Percentiles rank a stretch among this genome's conserved stretches.
Conservation (phyloP, 179 eudicot genomes). For the Beta corolliflora region DNA sequence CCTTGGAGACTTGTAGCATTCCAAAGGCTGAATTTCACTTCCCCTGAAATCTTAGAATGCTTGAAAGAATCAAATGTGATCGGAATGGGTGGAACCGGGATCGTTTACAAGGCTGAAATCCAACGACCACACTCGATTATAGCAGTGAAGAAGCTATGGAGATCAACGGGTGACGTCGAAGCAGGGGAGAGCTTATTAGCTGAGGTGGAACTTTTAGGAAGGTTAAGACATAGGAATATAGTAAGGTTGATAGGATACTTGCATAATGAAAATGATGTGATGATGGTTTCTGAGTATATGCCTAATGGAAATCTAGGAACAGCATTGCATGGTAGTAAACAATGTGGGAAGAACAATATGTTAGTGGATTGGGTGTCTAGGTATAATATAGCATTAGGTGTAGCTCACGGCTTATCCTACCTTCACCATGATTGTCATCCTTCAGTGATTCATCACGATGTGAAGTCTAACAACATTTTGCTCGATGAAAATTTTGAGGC, state of each 20-base stretch:
- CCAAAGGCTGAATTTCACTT: conserved; percentile 79
- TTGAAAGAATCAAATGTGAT: conserved; percentile 74
- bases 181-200: conserved; percentile 54
- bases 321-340: conserved; percentile 66
- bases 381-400: conserved; percentile 75
- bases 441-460: conserved; percentile 71
- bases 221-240: conserved; percentile 80
- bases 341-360: conserved; percentile 41
- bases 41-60: conserved; percentile 62
- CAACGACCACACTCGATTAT: conserved; percentile 53
- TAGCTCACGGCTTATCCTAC: conserved; percentile 83
- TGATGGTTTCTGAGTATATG: conserved; percentile 82
- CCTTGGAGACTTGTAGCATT: conserved; percentile 92
- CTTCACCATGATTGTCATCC: conserved; percentile 91
- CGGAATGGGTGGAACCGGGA: conserved; percentile 77
- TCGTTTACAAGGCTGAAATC: conserved; percentile 77
- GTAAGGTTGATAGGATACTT: conserved; percentile 74
- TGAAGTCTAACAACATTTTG: conserved; percentile 78
- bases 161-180: conserved; percentile 48
- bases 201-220: conserved; percentile 75
- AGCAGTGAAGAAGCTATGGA: conserved; percentile 87
- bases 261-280: conserved; percentile 71
- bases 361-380: conserved; percentile 89
- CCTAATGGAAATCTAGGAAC: conserved; percentile 76
- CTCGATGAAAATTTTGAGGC: conserved; percentile 77